Evolutionary conservation across 352 stramenopile genomes (phyloP), one percentile per base, ranked within the genome.

Genomic region (Phytophthora hybrid): DNA sequence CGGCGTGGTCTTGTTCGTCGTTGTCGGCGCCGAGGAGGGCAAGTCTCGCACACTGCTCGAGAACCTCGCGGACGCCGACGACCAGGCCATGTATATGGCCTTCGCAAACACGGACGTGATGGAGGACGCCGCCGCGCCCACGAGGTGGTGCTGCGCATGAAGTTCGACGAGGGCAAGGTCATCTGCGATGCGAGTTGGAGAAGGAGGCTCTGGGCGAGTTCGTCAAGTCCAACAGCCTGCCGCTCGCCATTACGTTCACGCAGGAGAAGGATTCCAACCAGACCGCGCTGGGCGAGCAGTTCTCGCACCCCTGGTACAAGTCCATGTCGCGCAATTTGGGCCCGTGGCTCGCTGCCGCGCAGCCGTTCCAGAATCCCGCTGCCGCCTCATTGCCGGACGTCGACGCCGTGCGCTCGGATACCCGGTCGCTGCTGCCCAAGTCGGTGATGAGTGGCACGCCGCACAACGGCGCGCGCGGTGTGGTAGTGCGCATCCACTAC

Each of bases 241-340:
- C 94, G 63, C 80, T 97, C 19, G 85, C 98, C 55, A 91, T 97
- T 61, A 92, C 82, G 5, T 98, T 98, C 82, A 86, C 82, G 65
- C 87, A 95, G 74, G 89, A 97, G 31, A 96, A 95, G 79, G 90
- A 93, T 29, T 85, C 87, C 37, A 91, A 93, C 75, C 74, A 78
- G 41, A 73, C 83, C 21, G 74, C 74, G 31, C 77, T 95, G 54
- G 77, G 79, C 32, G 74, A 84, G 37, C 81, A 79, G 19, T 95
- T 95, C 76, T 84, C 87, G 60, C 84, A 89, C 59, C 86, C 88
- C 23, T 82, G 68, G 77, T 89, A 80, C 77, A 88, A 88, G 69
- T 69, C 84, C 18, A 79, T 54, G 64, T 78, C 78, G 11, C 76
- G 81, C 13, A 81, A 89, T 66, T 74, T 89, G 69, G 82, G 82